phyloP scores from a whole-genome alignment of 768 basidiomycete genomes.

The Auriscalpium orientale region DNA sequence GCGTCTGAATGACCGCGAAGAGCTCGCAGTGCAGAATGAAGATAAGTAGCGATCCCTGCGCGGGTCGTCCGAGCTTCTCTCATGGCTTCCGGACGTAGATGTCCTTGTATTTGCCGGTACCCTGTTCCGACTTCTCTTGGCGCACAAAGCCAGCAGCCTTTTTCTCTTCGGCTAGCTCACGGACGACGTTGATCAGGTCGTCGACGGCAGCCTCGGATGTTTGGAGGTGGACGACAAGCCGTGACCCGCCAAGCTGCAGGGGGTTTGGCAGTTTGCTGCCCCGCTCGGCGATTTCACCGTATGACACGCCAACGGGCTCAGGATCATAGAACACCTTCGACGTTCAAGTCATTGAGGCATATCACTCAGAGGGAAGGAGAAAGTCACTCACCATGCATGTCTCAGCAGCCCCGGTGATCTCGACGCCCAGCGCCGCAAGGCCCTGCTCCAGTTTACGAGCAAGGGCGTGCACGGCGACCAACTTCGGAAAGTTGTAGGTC shows the following conservation, averaged over 20 bases:
- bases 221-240: constrained; percentile 85
- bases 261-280: constrained; percentile 60
- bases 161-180: constrained; percentile 62
- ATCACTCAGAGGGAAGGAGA: not conserved
- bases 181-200: constrained; percentile 65
- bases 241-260: constrained; percentile 60
- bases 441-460: constrained; percentile 61
- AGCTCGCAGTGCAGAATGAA: not conserved
- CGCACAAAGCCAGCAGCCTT: constrained; percentile 43
- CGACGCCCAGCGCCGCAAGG: constrained; percentile 64
- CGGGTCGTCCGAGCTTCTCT: no score
- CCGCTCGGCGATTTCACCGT: constrained; percentile 61
- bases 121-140: constrained; percentile 13
- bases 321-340: constrained; percentile 77
- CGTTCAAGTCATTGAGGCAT: not conserved
- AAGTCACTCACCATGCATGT: constrained; percentile 72
- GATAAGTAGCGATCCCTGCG: not conserved
- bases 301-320: constrained; percentile 58
- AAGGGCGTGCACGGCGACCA: constrained; percentile 71
- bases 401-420: constrained; percentile 68
- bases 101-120: constrained; percentile 15
- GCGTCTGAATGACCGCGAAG: no score
- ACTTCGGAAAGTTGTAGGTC: constrained; percentile 70
- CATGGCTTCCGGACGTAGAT: constrained; percentile 19
- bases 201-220: constrained; percentile 72